Conservation (phyloP, 352 stramenopile genomes). For the Phytophthora nicotianae region DNA sequence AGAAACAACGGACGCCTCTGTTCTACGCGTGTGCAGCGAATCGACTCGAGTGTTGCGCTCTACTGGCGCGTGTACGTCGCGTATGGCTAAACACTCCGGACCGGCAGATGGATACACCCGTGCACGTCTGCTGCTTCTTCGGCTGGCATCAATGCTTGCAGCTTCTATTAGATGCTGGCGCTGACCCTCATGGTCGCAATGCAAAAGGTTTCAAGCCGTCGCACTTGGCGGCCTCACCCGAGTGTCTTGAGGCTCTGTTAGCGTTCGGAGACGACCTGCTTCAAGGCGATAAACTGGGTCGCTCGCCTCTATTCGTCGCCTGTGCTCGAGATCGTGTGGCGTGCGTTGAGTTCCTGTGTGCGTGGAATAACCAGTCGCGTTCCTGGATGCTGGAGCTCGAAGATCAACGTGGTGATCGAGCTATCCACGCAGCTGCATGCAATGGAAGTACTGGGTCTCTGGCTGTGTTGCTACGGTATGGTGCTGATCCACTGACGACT, state of each 20-base stretch:
- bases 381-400: constrained; percentile 79
- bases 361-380: constrained; percentile 65
- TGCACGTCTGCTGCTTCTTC: constrained; percentile 80
- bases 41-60: constrained; percentile 46
- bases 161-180: constrained; percentile 51
- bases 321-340: constrained; percentile 55
- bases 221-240: constrained; percentile 59
- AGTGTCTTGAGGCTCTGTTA: constrained; percentile 59
- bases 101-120: constrained; percentile 64
- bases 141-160: constrained; percentile 58
- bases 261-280: constrained; percentile 65
- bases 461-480: constrained; percentile 53
- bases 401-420: constrained; percentile 59
- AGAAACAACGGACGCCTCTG: constrained; percentile 67
- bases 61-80: constrained; percentile 41
- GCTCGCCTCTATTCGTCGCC: constrained; percentile 69
- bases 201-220: constrained; percentile 74
- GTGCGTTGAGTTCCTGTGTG: constrained; percentile 66
- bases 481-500: constrained; percentile 47
- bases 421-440: constrained; percentile 66
- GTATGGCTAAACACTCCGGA: constrained; percentile 62
- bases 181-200: constrained; percentile 67
- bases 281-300: constrained; percentile 67
- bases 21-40: constrained; percentile 72
- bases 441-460: constrained; percentile 57